phyloP scores from a whole-genome alignment of 192 early-diverging fungal species.

The Umbelopsis sp. region DNA sequence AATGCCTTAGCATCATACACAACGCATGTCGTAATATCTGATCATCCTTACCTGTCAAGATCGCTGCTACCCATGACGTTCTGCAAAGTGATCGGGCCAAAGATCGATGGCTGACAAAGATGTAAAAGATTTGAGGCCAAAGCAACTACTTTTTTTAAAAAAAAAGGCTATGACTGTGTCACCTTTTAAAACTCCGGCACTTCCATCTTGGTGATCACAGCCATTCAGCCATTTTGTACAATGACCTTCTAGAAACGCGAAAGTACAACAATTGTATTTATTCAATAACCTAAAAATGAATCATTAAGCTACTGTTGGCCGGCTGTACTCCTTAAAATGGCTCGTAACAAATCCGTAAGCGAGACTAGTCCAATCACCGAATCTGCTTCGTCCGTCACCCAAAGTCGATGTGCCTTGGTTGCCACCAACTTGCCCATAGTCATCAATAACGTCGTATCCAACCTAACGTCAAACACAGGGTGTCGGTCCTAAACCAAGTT shows the following conservation, averaged over 20 bases:
- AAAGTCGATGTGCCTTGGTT: constrained; percentile 81
- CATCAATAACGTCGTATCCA: constrained; percentile 69
- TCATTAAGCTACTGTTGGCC: background rate
- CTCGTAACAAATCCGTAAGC: constrained; percentile 75
- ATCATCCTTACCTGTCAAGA: constrained; percentile 5
- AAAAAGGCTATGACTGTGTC: background rate
- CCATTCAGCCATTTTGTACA: no score
- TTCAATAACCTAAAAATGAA: no score
- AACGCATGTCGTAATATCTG: no score
- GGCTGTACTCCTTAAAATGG: background rate
- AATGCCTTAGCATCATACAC: background rate
- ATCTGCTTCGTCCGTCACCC: constrained; percentile 65
- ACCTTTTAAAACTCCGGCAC: background rate
- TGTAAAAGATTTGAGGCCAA: background rate
- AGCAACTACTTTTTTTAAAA: background rate
- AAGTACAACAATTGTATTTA: no score
- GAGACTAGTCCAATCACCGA: constrained; percentile 72
- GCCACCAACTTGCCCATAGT: constrained; percentile 78
- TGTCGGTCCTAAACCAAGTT: constrained; percentile 59
- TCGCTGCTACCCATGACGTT: constrained; percentile 11
- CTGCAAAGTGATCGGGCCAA: background rate
- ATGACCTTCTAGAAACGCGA: no score
- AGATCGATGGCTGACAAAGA: background rate
- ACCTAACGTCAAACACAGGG: constrained; percentile 77
- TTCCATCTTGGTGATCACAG: no score